phyloP scores from a whole-genome alignment of 2,329 filamentous ascomycete genomes.

The Sporothrix pseudoabietina region DNA sequence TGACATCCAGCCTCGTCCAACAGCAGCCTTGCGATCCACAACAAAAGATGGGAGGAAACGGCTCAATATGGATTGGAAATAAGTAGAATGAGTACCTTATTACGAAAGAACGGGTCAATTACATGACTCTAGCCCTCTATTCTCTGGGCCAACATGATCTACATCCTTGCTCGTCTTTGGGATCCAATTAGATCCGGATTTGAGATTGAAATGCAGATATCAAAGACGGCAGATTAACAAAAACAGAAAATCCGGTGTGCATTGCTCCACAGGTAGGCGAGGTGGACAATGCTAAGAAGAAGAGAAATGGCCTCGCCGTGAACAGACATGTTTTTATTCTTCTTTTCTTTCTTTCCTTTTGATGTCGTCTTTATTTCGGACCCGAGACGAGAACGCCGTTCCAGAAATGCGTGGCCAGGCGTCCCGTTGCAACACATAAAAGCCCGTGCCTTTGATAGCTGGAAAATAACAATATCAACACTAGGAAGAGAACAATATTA shows the following conservation, averaged over 20 bases:
- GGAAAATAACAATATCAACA: neutral
- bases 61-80: neutral
- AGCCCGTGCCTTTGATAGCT: neutral
- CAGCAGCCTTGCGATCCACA: neutral
- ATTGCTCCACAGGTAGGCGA: neutral
- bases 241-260: neutral
- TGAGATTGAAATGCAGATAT: neutral
- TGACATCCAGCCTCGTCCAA: conserved; percentile 8
- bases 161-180: neutral
- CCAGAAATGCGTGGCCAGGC: neutral
- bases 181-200: neutral
- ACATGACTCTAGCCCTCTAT: neutral
- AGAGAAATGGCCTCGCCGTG: neutral
- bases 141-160: neutral
- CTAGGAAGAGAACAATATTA: neutral
- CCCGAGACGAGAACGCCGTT: neutral
- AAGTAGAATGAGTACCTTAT: neutral
- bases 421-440: neutral
- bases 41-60: neutral
- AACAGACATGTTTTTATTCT: neutral
- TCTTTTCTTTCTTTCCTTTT: neutral
- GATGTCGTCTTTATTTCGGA: neutral
- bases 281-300: neutral
- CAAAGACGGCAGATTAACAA: neutral
- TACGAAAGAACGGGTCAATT: neutral